Percentiles rank a stretch among this genome's conserved stretches.
phyloP scores from a whole-genome alignment of 176 grass and related monocot genomes.

The Oryza rufipogon region DNA sequence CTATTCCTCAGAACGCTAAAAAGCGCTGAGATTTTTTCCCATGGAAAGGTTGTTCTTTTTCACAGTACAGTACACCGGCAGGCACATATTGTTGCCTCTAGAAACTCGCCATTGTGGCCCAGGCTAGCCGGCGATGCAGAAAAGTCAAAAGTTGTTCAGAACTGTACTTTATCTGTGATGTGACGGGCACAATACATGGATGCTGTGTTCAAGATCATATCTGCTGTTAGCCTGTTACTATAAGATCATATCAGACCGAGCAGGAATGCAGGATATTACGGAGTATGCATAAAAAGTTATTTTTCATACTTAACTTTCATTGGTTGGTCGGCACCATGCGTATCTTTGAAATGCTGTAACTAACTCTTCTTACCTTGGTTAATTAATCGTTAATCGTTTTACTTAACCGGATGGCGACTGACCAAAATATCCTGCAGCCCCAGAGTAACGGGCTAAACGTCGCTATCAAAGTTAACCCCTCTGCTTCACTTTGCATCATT shows the following conservation, averaged over 20 bases:
- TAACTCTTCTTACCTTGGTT: neutral
- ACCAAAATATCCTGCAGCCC: neutral
- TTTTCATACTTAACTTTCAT: constrained; percentile 7
- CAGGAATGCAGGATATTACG: constrained; percentile 2
- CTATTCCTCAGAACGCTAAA: neutral
- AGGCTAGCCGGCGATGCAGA: constrained; percentile 5
- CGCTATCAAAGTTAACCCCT: constrained; percentile 18
- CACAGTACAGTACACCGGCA: neutral
- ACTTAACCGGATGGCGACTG: neutral
- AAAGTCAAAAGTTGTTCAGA: constrained; percentile 53
- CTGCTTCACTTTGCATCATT: neutral
- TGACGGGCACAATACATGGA: constrained; percentile 39
- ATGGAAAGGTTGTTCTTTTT: constrained; percentile 13
- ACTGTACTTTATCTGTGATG: constrained; percentile 32
- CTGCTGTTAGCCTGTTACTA: constrained; percentile 6
- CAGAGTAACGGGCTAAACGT: neutral
- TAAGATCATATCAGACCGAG: constrained; percentile 1
- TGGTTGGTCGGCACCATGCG: constrained; percentile 34
- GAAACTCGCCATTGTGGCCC: constrained; percentile 15
- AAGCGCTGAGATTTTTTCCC: neutral
- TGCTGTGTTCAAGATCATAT: constrained; percentile 11
- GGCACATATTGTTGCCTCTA: neutral
- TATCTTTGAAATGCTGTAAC: neutral
- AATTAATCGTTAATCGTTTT: constrained; percentile 25
- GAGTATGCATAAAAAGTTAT: neutral